Evolutionary conservation across 164 flowering plant species (phyloP), one percentile per base, ranked within the genome.

Genomic region (Kingdonia uniflora): DNA sequence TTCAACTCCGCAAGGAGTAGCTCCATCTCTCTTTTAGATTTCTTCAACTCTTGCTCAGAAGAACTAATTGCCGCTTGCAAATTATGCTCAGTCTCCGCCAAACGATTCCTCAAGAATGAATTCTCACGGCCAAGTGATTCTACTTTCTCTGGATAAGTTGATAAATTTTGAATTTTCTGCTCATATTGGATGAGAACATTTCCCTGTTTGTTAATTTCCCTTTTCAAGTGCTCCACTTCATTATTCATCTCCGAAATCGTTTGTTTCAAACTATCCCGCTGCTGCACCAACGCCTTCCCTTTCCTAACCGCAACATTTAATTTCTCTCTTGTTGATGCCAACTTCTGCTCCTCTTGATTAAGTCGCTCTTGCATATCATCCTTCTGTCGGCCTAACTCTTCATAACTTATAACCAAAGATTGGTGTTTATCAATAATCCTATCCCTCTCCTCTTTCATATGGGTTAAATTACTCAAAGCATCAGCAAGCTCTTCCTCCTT

Each of bases 201-300:
- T 42, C 77, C 80, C 48, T 52, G 69, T 35, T 40, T 55, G 26
- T 20, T 71, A 45, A 74, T 65, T 69, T 81, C 88, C 54, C 69
- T 68, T 65, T 78, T 83, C 68, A 87, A 61, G 45, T 38, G 60
- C 14, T 63, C 80, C 46, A 83, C 50, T 66, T 82, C 85, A 57
- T 58, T 37, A 60, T 61, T 83, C 77, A 77, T 71, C 56, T 72
- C 90, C 58, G 80, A 85, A 64, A 94, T 67, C 17, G 67, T 70
- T 64, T 83, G 90, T 58, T 85, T 87, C 76, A 94, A 61, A 67
- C 75, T 69, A 55, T 94, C 99, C 37, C 97, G 74, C 62, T 89
- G 89, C 54, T 94, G 99, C 59, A 94, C 94, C 74, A 94, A 63
- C 19, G 79, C 80, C 66, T 94, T 94, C 15, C 97, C 99, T 76